Evolutionary conservation across 257 asterid species (phyloP).

Genomic region (Lithospermum erythrorhizon): DNA sequence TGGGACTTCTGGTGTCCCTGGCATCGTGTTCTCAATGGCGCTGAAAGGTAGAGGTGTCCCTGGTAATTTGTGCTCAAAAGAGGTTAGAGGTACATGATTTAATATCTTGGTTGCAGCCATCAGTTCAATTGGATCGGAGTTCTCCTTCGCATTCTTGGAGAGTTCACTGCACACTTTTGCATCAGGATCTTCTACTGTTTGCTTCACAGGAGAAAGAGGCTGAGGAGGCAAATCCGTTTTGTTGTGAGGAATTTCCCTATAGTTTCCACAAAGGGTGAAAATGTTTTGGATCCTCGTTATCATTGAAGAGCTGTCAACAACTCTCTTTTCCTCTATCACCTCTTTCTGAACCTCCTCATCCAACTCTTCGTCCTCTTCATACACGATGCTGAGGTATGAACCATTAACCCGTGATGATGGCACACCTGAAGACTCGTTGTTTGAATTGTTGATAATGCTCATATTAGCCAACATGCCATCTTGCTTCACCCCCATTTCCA

Average conservation of each 20-base stretch:
- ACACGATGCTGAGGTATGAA: conserved; percentile 58
- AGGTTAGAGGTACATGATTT: background rate
- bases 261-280: conserved; percentile 56
- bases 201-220: conserved; percentile 6
- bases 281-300: conserved; percentile 47
- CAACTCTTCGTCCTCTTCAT: conserved; percentile 65
- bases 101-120: background rate
- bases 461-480: conserved; percentile 17
- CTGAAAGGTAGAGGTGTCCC: background rate
- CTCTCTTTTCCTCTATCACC: conserved; percentile 66
- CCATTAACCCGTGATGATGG: conserved; percentile 25
- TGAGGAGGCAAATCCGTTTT: conserved; percentile 18
- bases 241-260: conserved; percentile 39
- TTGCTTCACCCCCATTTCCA: conserved; percentile 30
- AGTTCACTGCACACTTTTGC: conserved; percentile 2
- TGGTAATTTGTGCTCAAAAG: background rate
- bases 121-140: background rate
- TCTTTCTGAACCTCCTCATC: conserved; percentile 74
- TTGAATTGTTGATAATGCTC: conserved; percentile 22
- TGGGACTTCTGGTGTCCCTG: background rate
- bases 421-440: conserved; percentile 20
- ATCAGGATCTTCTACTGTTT: conserved; percentile 14
- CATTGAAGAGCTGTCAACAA: conserved; percentile 27
- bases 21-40: background rate
- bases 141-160: background rate